phyloP scores from a whole-genome alignment of 1,284 basidiomycete species.

The Tausonia pullulans region DNA sequence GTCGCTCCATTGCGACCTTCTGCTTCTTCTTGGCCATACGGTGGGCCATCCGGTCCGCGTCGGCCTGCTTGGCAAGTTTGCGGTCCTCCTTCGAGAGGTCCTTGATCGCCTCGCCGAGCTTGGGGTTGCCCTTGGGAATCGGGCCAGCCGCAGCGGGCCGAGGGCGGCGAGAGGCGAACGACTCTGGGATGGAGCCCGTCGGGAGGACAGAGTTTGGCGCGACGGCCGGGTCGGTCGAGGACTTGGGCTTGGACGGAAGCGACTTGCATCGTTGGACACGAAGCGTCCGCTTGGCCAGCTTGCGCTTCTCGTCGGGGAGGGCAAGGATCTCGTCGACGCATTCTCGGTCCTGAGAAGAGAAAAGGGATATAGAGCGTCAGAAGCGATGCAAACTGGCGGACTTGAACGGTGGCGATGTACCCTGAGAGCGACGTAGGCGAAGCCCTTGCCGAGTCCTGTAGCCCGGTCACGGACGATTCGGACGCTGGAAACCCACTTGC shows the following conservation, averaged over 20 bases:
- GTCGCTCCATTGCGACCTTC: slow-evolving; percentile 42
- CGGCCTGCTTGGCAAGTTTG: slow-evolving; percentile 63
- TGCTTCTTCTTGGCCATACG: slow-evolving; percentile 79
- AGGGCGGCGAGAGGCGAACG: slow-evolving; percentile 28
- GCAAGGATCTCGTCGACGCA: slow-evolving; percentile 82
- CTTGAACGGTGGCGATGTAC: slow-evolving; percentile 41
- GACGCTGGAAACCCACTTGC: slow-evolving; percentile 66
- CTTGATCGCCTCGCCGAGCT: slow-evolving; percentile 61
- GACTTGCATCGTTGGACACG: slow-evolving; percentile 76
- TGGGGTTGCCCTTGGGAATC: slow-evolving; percentile 63
- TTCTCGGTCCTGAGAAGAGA: slow-evolving; percentile 54
- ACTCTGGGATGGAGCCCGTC: slow-evolving; percentile 23
- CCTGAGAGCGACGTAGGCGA: slow-evolving; percentile 82
- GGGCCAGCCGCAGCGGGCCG: slow-evolving; percentile 6
- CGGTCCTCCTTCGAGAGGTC: slow-evolving; percentile 72
- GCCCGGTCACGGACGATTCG: slow-evolving; percentile 82
- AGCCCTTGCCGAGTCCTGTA: slow-evolving; percentile 94
- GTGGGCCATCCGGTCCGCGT: slow-evolving; percentile 66
- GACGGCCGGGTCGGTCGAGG: slow-evolving; percentile 19
- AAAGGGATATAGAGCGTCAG: slow-evolving; percentile 1
- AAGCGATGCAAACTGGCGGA: neutral
- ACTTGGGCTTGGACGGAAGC: slow-evolving; percentile 26
- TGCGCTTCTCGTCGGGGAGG: slow-evolving; percentile 58
- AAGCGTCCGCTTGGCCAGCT: slow-evolving; percentile 78
- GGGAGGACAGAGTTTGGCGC: slow-evolving; percentile 2